Base-by-base conservation (phyloP, 108 stramenopile species). In the Cyclotella kingstonii region DNA sequence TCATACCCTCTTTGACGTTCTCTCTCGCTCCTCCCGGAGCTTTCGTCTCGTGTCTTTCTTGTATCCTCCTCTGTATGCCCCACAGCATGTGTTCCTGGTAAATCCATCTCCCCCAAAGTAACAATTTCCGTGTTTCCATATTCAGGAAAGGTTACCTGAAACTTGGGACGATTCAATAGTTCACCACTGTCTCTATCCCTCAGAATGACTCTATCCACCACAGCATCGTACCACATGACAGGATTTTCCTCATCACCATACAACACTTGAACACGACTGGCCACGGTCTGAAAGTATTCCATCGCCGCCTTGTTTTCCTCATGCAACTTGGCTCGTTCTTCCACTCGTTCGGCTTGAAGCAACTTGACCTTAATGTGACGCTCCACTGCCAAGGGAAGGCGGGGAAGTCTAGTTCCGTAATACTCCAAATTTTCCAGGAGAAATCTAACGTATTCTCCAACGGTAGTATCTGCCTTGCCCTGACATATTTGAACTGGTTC, bases 211-310 rank as follows among this genome's bases (percentile, higher is more conserved):
- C 81, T 59, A 66, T 95, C 94, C 49, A 98, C 87, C 18, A 91
- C 87, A 14, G 94, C 96, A 58, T 95, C 93, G 56, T 98, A 98
- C 98, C 98, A 98, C 1, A 87, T 81, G 10, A 95, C 66, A 12
- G 94, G 95, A 79, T 97, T 97, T 38, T 96, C 95, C 12, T 95
- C 95, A 66, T 98, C 98, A 2, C 85, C 95, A 63, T 98, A 98
- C 66, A 96, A 77, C 5, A 95, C 98, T 49, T 75, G 79, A 30
- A 96, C 77, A 27, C 78, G 78, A 30, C 68, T 68, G 4, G 93
- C 95, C n/a, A 80, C 43, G 39, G 57, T 83, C 33, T 79, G 70
- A 64, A 90, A 90, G 28, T 85, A 77, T 35, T 84, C 70, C 90
- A 91, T 84, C n/a, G 64, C 61, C 12, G 57, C 54, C 28, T 47